phyloP scores from a whole-genome alignment of 371 early-diverging fungal genomes.

The Mortierella sp. region DNA sequence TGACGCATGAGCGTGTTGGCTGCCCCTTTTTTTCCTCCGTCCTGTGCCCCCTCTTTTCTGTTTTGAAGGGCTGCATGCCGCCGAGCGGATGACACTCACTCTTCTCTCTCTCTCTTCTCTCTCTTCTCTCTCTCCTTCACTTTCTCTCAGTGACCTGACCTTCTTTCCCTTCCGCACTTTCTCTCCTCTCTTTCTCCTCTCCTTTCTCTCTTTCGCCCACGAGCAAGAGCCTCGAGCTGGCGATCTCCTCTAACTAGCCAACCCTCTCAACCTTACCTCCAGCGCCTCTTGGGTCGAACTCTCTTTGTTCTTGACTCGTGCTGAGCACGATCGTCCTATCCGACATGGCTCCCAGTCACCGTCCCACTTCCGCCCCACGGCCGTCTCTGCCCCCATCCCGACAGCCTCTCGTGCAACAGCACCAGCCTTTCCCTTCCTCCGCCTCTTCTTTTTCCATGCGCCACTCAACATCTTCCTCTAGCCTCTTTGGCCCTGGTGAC shows the following conservation, averaged over 20 bases:
- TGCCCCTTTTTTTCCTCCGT: too few species aligned
- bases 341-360: too few species aligned
- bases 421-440: conserved; percentile 45
- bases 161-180: background rate
- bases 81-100: background rate
- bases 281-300: background rate
- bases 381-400: background rate
- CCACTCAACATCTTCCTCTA: conserved; percentile 34
- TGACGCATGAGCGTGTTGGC: too few species aligned
- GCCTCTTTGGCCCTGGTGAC: conserved; percentile 36
- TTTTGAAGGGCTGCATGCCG: too few species aligned
- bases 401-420: conserved; percentile 33
- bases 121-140: background rate
- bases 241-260: background rate
- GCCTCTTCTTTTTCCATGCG: conserved; percentile 48
- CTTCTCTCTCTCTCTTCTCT: background rate
- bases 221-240: too few species aligned
- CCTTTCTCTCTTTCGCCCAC: conserved; percentile 2
- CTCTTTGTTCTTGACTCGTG: background rate
- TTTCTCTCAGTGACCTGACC: conserved; percentile 4
- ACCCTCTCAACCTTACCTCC: background rate
- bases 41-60: too few species aligned
- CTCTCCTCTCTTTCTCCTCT: background rate
- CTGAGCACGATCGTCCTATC: too few species aligned
- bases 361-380: background rate